Percentiles rank a stretch among this genome's conserved stretches.
phyloP scores from a whole-genome alignment of 2,329 filamentous ascomycete genomes.

The Phymatotrichopsis omnivora region DNA sequence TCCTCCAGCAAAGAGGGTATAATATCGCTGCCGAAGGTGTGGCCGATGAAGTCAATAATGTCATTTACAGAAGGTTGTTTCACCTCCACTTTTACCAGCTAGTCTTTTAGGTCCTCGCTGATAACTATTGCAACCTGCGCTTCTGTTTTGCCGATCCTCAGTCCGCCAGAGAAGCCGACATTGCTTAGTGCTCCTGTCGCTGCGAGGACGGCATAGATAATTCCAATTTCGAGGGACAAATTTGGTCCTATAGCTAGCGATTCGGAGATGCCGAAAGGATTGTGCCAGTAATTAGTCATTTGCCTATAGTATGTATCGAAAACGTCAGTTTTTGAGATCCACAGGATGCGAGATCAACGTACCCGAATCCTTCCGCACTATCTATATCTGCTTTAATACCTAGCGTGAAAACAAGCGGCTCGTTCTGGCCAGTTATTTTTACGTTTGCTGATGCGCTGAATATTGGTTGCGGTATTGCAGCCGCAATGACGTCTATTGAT shows the following conservation, averaged over 20 bases:
- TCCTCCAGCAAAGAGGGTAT: slow-evolving; percentile 16
- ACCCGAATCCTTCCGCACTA: slow-evolving; percentile 21
- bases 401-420: slow-evolving; percentile 24
- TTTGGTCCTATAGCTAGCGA: slow-evolving; percentile 22
- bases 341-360: not conserved
- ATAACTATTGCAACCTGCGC: slow-evolving; percentile 22
- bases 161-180: slow-evolving; percentile 23
- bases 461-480: slow-evolving; percentile 16
- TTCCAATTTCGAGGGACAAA: slow-evolving; percentile 24
- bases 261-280: slow-evolving; percentile 22
- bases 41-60: slow-evolving; percentile 20
- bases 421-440: slow-evolving; percentile 14
- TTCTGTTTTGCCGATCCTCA: slow-evolving; percentile 23
- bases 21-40: slow-evolving; percentile 12
- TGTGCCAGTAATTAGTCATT: slow-evolving; percentile 24
- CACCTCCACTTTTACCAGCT: slow-evolving; percentile 20
- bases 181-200: slow-evolving; percentile 17
- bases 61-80: slow-evolving; percentile 20
- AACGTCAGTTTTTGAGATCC: not conserved
- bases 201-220: slow-evolving; percentile 19
- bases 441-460: slow-evolving; percentile 20
- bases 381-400: slow-evolving; percentile 21
- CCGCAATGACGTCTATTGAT: slow-evolving; percentile 16
- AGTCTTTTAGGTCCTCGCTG: slow-evolving; percentile 22
- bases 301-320: slow-evolving; percentile 5